These are phyloP conservation scores for Moringa oleifera DNA, from an alignment of 345 rosid species.

Conservation along the genomic window DNA sequence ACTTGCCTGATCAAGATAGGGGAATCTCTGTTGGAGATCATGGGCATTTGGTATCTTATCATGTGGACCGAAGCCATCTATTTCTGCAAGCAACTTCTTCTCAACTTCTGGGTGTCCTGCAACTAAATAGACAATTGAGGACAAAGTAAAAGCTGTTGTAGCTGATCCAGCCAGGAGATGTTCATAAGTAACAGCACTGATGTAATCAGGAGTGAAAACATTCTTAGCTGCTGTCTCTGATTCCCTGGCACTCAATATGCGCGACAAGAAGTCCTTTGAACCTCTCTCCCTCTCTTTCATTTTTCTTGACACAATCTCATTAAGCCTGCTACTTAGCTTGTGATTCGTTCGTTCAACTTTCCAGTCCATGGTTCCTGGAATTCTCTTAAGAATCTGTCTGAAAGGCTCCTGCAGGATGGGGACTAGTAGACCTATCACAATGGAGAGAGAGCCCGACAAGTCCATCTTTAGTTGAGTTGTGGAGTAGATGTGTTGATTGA, in stretches of 20 bases:
- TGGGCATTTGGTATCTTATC: constrained; percentile 51
- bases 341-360: constrained; percentile 56
- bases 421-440: constrained; percentile 63
- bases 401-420: constrained; percentile 84
- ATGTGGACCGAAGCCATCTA: constrained; percentile 57
- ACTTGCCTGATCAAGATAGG: constrained; percentile 76
- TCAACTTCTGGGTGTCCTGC: constrained; percentile 71
- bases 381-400: constrained; percentile 74
- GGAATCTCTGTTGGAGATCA: constrained; percentile 68
- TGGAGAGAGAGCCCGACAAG: constrained; percentile 71
- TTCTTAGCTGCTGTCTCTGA: constrained; percentile 41
- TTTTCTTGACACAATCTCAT: constrained; percentile 68
- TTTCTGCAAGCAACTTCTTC: constrained; percentile 60
- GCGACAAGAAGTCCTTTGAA: constrained; percentile 74
- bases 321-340: constrained; percentile 48
- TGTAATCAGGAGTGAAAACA: constrained; percentile 58
- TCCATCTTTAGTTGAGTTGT: constrained; percentile 95
- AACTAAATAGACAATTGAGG: constrained; percentile 63
- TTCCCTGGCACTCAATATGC: constrained; percentile 63
- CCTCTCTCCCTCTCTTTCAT: constrained; percentile 41
- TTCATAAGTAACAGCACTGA: constrained; percentile 85
- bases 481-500: constrained; percentile 83
- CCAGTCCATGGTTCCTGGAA: constrained; percentile 89
- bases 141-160: constrained; percentile 77
- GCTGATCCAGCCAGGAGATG: constrained; percentile 94